These are phyloP conservation scores for Tympanopsis confertula DNA, from an alignment of 2,329 filamentous ascomycete species.

Conservation along the genomic window DNA sequence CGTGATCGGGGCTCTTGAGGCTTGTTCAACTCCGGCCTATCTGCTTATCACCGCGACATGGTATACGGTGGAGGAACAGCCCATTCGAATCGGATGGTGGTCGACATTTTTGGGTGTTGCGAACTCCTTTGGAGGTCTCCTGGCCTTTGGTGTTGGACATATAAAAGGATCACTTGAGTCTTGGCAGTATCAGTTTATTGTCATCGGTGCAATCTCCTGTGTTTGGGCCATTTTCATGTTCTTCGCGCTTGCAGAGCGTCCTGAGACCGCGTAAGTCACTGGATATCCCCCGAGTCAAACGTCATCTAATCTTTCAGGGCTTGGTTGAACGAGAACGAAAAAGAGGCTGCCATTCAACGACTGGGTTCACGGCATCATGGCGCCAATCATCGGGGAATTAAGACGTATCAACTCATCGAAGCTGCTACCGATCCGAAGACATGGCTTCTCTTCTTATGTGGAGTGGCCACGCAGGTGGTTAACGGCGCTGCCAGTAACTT, in stretches of 20 bases:
- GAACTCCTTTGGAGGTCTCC: not conserved
- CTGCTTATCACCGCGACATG: slow-evolving; percentile 2
- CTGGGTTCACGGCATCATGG: too few relatives aligned
- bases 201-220: not conserved
- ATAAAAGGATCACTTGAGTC: not conserved
- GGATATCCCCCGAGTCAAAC: too few relatives aligned
- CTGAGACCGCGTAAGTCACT: slow-evolving; percentile 31
- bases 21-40: slow-evolving; percentile 9
- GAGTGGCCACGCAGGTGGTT: too few relatives aligned
- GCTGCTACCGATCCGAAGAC: too few relatives aligned
- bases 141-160: not conserved
- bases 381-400: too few relatives aligned
- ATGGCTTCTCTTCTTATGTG: too few relatives aligned
- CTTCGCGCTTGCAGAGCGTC: slow-evolving; percentile 33
- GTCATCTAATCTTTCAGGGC: too few relatives aligned
- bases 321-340: too few relatives aligned
- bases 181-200: slow-evolving; percentile 1
- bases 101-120: not conserved
- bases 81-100: not conserved
- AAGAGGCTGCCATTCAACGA: too few relatives aligned
- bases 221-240: slow-evolving; percentile 5
- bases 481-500: slow-evolving; percentile 49
- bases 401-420: too few relatives aligned
- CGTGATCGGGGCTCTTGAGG: slow-evolving; percentile 33
- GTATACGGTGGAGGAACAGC: not conserved